A percentile compares a stretch with the other conserved stretches of the same genome.
Conservation (phyloP, 176 grass and related monocot species). For the Triticum dicoccoides region DNA sequence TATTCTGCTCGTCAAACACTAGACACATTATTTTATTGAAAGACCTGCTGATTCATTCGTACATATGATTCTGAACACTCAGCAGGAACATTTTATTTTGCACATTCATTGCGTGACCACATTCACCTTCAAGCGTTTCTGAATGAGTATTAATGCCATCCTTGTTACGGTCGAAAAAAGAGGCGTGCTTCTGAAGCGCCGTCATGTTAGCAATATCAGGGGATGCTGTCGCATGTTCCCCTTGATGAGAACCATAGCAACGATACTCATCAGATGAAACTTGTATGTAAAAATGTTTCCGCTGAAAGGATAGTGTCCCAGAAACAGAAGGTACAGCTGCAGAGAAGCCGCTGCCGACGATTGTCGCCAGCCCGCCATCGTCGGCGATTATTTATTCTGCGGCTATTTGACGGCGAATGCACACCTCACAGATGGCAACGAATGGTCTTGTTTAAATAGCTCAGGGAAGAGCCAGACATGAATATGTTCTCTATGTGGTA, state of each 20-base stretch:
- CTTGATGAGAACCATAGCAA: background rate
- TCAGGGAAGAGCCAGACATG: background rate
- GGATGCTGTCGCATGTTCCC: background rate
- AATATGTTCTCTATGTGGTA: background rate
- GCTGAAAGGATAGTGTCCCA: no score
- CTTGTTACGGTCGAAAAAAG: conserved; percentile 64
- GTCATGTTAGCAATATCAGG: conserved; percentile 39
- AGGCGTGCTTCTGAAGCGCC: conserved; percentile 56
- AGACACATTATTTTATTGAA: background rate
- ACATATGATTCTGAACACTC: background rate
- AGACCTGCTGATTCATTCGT: background rate
- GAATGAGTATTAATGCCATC: conserved; percentile 56
- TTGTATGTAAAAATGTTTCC: no score
- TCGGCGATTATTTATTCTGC: no score
- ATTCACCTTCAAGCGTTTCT: conserved; percentile 57
- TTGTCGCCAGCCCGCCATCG: no score
- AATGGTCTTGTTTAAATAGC: background rate
- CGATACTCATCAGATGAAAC: no score
- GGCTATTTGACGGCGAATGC: background rate
- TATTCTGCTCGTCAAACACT: background rate
- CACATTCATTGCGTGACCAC: background rate
- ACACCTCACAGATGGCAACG: background rate
- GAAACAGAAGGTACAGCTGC: no score
- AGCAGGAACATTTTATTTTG: background rate
- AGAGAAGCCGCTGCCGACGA: no score